Percentiles rank a stretch among this genome's conserved stretches.
These are phyloP conservation scores for Teunomyces aglyptinius DNA, from an alignment of 805 yeast species.

Conservation along the genomic window DNA sequence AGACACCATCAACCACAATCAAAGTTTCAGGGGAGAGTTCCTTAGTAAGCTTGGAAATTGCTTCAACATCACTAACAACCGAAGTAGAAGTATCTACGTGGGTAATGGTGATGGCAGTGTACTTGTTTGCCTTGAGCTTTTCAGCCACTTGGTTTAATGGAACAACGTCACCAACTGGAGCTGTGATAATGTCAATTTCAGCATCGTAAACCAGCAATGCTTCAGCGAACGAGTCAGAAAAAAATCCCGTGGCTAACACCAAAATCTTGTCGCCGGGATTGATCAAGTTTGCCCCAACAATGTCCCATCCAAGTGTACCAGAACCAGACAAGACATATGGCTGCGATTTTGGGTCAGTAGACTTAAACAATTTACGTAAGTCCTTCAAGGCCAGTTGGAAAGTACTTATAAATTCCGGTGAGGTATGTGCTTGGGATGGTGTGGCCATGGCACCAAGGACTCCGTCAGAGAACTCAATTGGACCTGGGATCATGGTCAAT, in stretches of 20 bases:
- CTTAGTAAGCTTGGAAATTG: constrained; percentile 60
- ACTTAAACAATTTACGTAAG: constrained; percentile 72
- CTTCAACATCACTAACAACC: constrained; percentile 72
- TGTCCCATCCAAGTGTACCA: constrained; percentile 95
- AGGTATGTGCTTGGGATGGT: constrained; percentile 86
- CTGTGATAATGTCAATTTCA: constrained; percentile 69
- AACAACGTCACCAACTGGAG: constrained; percentile 72
- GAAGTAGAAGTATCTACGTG: constrained; percentile 98
- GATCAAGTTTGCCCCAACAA: constrained; percentile 75
- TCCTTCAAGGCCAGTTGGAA: constrained; percentile 68
- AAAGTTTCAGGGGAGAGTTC: constrained; percentile 73
- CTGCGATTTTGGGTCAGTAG: constrained; percentile 65
- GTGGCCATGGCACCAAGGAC: constrained; percentile 79
- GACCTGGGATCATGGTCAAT: constrained; percentile 76
- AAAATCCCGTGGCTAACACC: constrained; percentile 87
- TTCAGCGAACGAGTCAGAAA: constrained; percentile 80
- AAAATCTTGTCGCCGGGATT: constrained; percentile 65
- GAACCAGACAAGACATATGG: constrained; percentile 84
- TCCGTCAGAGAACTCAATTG: constrained; percentile 76
- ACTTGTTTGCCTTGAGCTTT: constrained; percentile 51
- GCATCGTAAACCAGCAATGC: constrained; percentile 71
- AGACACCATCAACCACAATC: constrained; percentile 89
- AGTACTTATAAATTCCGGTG: constrained; percentile 74
- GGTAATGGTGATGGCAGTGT: constrained; percentile 76
- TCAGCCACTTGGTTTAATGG: constrained; percentile 54